Evolutionary conservation across 2,329 filamentous ascomycete genomes (phyloP).

Genomic region (Leptosphaerulina australis): DNA sequence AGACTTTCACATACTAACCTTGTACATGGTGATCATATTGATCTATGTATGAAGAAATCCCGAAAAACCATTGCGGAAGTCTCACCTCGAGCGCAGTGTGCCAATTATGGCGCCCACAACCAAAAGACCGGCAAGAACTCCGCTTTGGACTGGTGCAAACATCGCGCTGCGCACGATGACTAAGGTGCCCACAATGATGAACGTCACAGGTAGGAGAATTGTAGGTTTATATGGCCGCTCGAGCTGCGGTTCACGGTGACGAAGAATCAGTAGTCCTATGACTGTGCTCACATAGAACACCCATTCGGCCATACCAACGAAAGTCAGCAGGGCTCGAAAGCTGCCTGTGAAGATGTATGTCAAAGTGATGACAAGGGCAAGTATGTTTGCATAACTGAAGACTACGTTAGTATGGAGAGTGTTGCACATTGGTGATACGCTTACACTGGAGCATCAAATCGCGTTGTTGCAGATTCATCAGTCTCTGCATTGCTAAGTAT

Average conservation of each 20-base stretch:
- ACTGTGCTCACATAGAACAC: slow-evolving; percentile 70
- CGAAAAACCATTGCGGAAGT: neutral
- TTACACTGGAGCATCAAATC: slow-evolving; percentile 45
- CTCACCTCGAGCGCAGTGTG: slow-evolving; percentile 24
- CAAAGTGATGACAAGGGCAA: slow-evolving; percentile 49
- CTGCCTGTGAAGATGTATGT: slow-evolving; percentile 66
- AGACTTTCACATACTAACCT: no score
- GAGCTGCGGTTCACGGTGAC: slow-evolving; percentile 62
- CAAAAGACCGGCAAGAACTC: slow-evolving; percentile 61
- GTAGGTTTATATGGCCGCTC: slow-evolving; percentile 62
- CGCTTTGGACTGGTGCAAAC: slow-evolving; percentile 62
- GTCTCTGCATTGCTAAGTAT: slow-evolving; percentile 7
- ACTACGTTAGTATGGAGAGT: slow-evolving; percentile 13
- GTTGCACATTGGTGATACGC: neutral
- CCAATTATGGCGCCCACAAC: slow-evolving; percentile 54
- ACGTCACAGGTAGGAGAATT: slow-evolving; percentile 58
- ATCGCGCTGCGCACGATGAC: slow-evolving; percentile 64
- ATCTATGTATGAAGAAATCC: neutral
- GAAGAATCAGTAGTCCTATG: slow-evolving; percentile 62
- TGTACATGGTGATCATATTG: neutral
- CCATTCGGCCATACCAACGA: slow-evolving; percentile 53
- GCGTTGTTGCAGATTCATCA: slow-evolving; percentile 7
- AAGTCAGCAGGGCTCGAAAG: slow-evolving; percentile 66
- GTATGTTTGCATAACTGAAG: slow-evolving; percentile 36
- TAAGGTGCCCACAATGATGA: slow-evolving; percentile 64